Evolutionary conservation across 371 early-diverging fungal genomes (phyloP).

Genomic region (Vairimorpha necatrix): DNA sequence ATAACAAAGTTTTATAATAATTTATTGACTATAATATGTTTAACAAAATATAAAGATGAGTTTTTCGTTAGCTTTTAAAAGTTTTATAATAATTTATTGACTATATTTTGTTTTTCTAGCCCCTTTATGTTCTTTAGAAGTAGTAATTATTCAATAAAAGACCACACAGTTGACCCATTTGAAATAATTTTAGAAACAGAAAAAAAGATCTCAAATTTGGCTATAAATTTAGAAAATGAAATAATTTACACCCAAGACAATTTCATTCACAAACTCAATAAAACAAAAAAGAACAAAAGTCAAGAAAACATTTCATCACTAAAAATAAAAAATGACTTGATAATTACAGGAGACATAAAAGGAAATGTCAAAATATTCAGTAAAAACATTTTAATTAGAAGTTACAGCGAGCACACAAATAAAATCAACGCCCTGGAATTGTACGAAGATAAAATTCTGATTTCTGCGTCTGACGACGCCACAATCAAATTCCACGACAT

Average conservation of each 20-base stretch:
- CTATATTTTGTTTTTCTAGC: too few species aligned
- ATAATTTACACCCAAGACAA: slow-evolving; percentile 15
- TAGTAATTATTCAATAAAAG: slow-evolving; percentile 43
- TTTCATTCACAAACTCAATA: not conserved
- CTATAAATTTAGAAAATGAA: not conserved
- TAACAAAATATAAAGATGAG: too few species aligned
- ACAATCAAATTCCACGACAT: slow-evolving; percentile 34
- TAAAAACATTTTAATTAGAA: slow-evolving; percentile 25
- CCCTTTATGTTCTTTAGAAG: slow-evolving; percentile 38
- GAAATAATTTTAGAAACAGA: not conserved
- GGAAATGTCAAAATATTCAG: slow-evolving; percentile 34
- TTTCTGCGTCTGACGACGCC: slow-evolving; percentile 38
- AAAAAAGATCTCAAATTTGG: not conserved
- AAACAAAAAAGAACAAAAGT: slow-evolving; percentile 32
- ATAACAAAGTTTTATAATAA: too few species aligned
- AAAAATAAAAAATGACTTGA: slow-evolving; percentile 2
- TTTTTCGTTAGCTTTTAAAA: too few species aligned
- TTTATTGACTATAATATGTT: too few species aligned
- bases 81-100: too few species aligned
- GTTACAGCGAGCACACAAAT: slow-evolving; percentile 41
- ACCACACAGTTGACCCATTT: slow-evolving; percentile 13
- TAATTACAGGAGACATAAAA: slow-evolving; percentile 26
- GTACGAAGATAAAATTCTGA: not conserved
- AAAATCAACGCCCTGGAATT: slow-evolving; percentile 34
- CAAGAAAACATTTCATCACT: slow-evolving; percentile 25